Evolutionary conservation across 2,329 filamentous ascomycete genomes (phyloP), one percentile per base, ranked within the genome.

Genomic region (Phaeosphaeriaceae sp.): DNA sequence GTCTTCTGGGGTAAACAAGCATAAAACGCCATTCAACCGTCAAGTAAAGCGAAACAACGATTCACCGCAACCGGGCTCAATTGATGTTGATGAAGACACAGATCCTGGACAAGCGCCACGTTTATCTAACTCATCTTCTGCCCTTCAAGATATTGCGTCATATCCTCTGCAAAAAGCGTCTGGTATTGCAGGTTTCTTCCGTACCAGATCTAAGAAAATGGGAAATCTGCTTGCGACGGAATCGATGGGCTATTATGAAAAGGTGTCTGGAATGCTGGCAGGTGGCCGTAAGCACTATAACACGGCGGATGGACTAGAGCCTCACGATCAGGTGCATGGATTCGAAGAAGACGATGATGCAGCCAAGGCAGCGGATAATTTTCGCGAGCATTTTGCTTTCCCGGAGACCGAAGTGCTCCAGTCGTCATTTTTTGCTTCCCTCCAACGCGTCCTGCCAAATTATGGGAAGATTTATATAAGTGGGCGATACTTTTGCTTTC

Each of bases 381-480:
- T 97, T 74, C 86, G 90, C 36, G 84, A 87, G 1, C 92, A 97
- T 66, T 99, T 99, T 75, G 90, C 91, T 1, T 80, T 97, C n/a
- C 90, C 92, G 0, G 80, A 86, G 28, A 85, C 85, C 0, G 94
- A 99, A 69, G 88, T 85, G 68, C 83, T 99, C 1, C 86, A 90
- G 55, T 92, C 93, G 1, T 90, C 91, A 1, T 97, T 94, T 74
- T 97, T 92, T 73, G 91, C 90, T n/a, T 90, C 89, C 67, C 81
- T 97, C n/a, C 86, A 95, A 61, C 86, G 92, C 2, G 90, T 96
- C 0, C 75, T 97, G 23, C 94, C 94, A 2, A 81, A 97, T 2
- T 97, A 97, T 64, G 94, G 94, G 62, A 99, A 97, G 74, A 89
- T 97, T 28, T 99, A 99, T 74, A 87, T 97, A 59, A 92, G 94